Conservation (phyloP, 2,329 filamentous ascomycete genomes). For the Penicillium expansum region DNA sequence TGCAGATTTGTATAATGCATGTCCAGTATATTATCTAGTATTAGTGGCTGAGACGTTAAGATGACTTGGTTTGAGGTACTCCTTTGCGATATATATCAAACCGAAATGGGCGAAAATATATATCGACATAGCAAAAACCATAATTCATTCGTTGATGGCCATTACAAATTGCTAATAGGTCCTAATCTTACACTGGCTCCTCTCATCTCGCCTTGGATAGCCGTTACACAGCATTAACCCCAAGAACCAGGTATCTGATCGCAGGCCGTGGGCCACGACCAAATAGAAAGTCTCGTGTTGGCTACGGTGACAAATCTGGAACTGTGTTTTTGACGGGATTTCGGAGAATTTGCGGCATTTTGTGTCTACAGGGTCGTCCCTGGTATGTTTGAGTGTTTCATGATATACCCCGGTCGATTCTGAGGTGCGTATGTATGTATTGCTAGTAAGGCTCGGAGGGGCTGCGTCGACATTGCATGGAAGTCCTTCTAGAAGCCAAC, state of each 20-base stretch:
- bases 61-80: neutral
- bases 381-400: neutral
- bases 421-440: neutral
- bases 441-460: neutral
- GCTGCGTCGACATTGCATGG: neutral
- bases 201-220: neutral
- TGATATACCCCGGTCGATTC: conserved; percentile 1
- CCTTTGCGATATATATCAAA: neutral
- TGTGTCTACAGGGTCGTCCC: neutral
- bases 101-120: neutral
- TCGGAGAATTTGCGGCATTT: neutral
- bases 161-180: neutral
- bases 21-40: neutral
- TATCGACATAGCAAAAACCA: neutral
- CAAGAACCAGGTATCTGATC: neutral
- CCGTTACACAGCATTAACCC: conserved; percentile 3
- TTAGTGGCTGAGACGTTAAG: neutral
- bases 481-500: neutral
- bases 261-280: neutral
- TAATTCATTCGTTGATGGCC: neutral
- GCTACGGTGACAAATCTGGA: neutral
- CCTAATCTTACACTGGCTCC: neutral
- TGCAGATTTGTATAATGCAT: neutral
- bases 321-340: neutral
- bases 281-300: conserved; percentile 1